Evolutionary conservation across 352 stramenopile genomes (phyloP).

Genomic region (Thalassiosira livingstoniorum): DNA sequence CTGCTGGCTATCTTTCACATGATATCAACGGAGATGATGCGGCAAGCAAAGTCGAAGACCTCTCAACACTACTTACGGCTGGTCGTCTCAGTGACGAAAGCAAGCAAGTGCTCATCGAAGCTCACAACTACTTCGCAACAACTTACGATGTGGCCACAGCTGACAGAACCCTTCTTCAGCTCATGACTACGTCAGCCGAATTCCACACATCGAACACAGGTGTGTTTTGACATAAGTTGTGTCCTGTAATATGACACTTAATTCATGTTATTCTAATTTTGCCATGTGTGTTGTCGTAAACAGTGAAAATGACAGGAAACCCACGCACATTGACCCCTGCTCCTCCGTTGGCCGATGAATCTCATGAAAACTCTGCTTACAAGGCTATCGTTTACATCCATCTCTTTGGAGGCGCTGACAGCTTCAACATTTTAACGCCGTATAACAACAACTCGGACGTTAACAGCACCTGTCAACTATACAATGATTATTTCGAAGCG

Average conservation of each 20-base stretch:
- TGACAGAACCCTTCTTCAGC: constrained; percentile 52
- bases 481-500: constrained; percentile 65
- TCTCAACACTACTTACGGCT: constrained; percentile 70
- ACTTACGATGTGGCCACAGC: constrained; percentile 18
- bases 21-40: constrained; percentile 11
- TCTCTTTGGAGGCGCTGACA: constrained; percentile 66
- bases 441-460: no score
- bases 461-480: constrained; percentile 53
- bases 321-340: constrained; percentile 17
- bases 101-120: constrained; percentile 44
- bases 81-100: constrained; percentile 64
- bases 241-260: background rate
- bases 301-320: constrained; percentile 29
- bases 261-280: background rate
- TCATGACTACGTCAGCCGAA: constrained; percentile 71
- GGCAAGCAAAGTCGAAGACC: constrained; percentile 65
- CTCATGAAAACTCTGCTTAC: constrained; percentile 67
- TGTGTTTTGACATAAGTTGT: background rate
- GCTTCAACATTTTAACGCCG: constrained; percentile 66
- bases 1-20: constrained; percentile 29
- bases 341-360: constrained; percentile 5
- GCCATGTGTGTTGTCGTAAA: no score
- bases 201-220: constrained; percentile 68
- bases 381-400: constrained; percentile 77
- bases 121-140: constrained; percentile 35